phyloP scores from a whole-genome alignment of 1,139 yeast species.

The Blastobotrys elegans region DNA sequence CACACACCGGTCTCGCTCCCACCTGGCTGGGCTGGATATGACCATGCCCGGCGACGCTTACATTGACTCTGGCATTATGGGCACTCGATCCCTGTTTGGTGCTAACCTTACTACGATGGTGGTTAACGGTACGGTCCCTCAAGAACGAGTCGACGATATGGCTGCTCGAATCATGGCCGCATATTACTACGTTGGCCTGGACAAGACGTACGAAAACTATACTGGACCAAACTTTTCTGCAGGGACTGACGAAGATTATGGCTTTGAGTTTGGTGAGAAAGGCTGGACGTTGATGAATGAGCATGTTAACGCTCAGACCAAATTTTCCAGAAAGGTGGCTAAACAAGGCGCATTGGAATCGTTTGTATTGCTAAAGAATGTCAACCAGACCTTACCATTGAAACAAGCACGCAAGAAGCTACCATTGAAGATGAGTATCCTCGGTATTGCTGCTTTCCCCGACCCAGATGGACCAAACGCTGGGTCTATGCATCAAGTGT shows the following conservation, averaged over 20 bases:
- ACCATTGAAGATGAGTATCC: slow-evolving; percentile 8
- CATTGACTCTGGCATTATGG: slow-evolving; percentile 23
- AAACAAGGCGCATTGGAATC: slow-evolving; percentile 55
- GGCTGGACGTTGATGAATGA: slow-evolving; percentile 48
- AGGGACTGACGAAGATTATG: slow-evolving; percentile 53
- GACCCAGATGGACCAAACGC: slow-evolving; percentile 11
- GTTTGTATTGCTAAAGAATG: slow-evolving; percentile 50
- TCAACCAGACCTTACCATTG: slow-evolving; percentile 48
- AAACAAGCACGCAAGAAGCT: slow-evolving; percentile 11
- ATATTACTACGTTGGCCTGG: slow-evolving; percentile 35
- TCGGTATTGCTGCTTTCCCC: slow-evolving; percentile 13
- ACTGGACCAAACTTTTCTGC: slow-evolving; percentile 53
- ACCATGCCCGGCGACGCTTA: slow-evolving; percentile 59
- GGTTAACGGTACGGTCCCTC: slow-evolving; percentile 52
- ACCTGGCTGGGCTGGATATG: slow-evolving; percentile 60
- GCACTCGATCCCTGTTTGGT: slow-evolving; percentile 49
- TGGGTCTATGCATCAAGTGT: slow-evolving; percentile 12
- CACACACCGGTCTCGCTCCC: slow-evolving; percentile 50
- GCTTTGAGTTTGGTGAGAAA: slow-evolving; percentile 45
- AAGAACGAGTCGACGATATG: slow-evolving; percentile 57
- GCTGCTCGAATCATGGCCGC: slow-evolving; percentile 55
- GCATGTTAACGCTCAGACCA: slow-evolving; percentile 51
- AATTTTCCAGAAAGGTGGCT: slow-evolving; percentile 48
- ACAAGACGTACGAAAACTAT: slow-evolving; percentile 2
- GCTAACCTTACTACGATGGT: slow-evolving; percentile 52